Evolutionary conservation across 306 rosid species (phyloP).

Genomic region (Nissolia schottii): DNA sequence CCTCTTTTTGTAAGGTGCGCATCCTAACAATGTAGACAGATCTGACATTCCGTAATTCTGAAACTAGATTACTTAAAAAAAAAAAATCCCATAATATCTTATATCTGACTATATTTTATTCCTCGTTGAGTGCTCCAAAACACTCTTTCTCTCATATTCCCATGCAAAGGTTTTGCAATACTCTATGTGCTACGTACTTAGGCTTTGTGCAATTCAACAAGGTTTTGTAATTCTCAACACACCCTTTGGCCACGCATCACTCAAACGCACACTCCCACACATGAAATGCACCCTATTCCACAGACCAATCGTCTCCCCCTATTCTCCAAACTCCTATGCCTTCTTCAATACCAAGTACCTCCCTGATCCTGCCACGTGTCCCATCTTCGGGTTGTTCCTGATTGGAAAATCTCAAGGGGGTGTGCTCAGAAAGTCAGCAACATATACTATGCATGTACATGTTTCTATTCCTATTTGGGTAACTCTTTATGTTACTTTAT

Average conservation of each 20-base stretch:
- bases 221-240: constrained; percentile 57
- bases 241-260: constrained; percentile 53
- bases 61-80: constrained; percentile 31
- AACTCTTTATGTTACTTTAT: background rate
- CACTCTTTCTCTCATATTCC: constrained; percentile 51
- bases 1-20: constrained; percentile 31
- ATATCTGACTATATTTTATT: background rate
- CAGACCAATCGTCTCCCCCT: constrained; percentile 71
- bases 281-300: constrained; percentile 65
- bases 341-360: constrained; percentile 36
- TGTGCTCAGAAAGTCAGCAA: background rate
- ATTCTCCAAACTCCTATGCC: constrained; percentile 58
- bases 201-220: constrained; percentile 32
- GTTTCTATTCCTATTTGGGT: background rate
- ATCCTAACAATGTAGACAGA: constrained; percentile 34
- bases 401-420: background rate
- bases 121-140: constrained; percentile 28
- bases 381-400: background rate
- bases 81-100: background rate
- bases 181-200: constrained; percentile 43
- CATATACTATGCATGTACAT: background rate
- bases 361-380: constrained; percentile 39
- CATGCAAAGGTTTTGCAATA: constrained; percentile 37
- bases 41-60: constrained; percentile 85
- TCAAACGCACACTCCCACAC: constrained; percentile 62